Conservation (phyloP, 2,329 filamentous ascomycete species). For the Alternaria incomplexa region DNA sequence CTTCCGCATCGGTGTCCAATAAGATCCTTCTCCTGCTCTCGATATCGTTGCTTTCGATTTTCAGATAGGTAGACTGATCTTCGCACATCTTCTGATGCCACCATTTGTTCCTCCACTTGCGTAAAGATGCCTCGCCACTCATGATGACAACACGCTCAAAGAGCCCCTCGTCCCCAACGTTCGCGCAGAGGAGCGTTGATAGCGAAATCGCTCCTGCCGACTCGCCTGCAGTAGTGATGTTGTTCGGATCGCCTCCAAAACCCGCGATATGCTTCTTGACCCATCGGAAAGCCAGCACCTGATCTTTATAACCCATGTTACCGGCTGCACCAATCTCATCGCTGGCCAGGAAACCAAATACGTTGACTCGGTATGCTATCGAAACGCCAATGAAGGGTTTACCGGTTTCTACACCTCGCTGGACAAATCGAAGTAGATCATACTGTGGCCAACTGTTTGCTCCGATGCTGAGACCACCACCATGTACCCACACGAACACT, state of each 20-base stretch:
- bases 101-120: constrained; percentile 30
- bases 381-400: constrained; percentile 54
- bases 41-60: constrained; percentile 14
- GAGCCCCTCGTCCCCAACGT: constrained; percentile 27
- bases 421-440: constrained; percentile 53
- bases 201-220: constrained; percentile 53
- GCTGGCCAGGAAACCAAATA: constrained; percentile 51
- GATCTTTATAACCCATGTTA: constrained; percentile 45
- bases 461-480: constrained; percentile 58
- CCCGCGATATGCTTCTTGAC: constrained; percentile 46
- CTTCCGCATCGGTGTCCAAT: constrained; percentile 24
- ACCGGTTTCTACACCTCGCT: constrained; percentile 50
- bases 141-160: constrained; percentile 40
- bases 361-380: constrained; percentile 44
- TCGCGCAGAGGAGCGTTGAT: constrained; percentile 34
- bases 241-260: constrained; percentile 49
- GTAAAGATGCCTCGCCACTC: constrained; percentile 38
- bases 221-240: constrained; percentile 53
- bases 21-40: constrained; percentile 20
- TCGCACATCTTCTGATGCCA: constrained; percentile 38
- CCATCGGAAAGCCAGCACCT: constrained; percentile 47
- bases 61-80: constrained; percentile 29
- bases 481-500: constrained; percentile 61
- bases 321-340: constrained; percentile 50
- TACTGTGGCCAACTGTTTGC: constrained; percentile 62